Conservation (phyloP, 75 land plant species). For the Selaginella tamariscina region DNA sequence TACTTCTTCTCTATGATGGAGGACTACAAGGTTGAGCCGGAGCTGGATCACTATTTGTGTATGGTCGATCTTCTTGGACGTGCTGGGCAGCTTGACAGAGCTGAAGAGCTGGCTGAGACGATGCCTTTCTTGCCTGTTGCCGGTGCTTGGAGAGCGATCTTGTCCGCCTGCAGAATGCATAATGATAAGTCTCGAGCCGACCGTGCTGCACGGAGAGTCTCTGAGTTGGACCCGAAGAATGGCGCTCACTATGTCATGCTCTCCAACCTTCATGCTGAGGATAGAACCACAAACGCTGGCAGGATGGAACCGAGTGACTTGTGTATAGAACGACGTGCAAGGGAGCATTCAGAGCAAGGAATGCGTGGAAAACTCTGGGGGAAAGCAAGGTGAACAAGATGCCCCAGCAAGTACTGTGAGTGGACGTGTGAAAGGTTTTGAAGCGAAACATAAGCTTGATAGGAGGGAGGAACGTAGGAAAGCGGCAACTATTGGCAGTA, state of each 20-base stretch:
- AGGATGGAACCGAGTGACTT: not conserved
- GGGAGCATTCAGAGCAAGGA: not conserved
- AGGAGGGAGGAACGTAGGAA: no score
- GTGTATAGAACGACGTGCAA: not conserved
- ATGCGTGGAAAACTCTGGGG: not conserved
- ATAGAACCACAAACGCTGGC: not conserved
- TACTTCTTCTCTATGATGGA: not conserved
- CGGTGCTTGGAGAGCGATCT: not conserved
- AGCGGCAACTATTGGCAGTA: no score
- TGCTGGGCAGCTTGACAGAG: not conserved
- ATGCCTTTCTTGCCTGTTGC: conserved; percentile 1
- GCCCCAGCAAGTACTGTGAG: no score
- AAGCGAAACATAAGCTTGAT: no score
- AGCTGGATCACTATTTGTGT: conserved; percentile 5
- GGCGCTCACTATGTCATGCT: not conserved
- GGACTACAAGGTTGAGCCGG: not conserved
- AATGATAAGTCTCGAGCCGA: not conserved
- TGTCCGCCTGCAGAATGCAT: not conserved
- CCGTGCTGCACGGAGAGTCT: not conserved
- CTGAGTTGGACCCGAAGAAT: not conserved
- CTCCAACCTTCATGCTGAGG: not conserved
- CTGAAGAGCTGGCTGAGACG: not conserved
- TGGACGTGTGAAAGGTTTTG: no score
- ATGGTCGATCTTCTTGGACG: conserved; percentile 7
- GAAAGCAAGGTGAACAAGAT: not conserved